phyloP scores from a whole-genome alignment of 768 basidiomycete species.

The Rhodotorula diobovata region DNA sequence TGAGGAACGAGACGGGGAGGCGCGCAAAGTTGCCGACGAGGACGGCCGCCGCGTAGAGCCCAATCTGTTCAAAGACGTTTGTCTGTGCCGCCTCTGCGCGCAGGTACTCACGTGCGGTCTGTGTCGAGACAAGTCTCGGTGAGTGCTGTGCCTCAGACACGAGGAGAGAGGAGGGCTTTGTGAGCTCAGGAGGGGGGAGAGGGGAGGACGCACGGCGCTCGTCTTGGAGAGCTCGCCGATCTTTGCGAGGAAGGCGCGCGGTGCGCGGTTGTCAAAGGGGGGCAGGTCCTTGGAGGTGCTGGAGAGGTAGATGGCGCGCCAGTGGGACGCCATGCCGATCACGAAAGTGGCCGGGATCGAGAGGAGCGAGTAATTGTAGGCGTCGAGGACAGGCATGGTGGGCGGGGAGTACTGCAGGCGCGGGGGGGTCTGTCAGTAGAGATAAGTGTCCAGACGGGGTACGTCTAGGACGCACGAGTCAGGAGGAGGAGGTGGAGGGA shows the following conservation, averaged over 20 bases:
- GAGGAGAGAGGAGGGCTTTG: neutral
- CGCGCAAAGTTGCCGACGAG: constrained; percentile 15
- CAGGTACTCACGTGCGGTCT: constrained; percentile 12
- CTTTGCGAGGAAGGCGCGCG: constrained; percentile 11
- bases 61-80: constrained; percentile 22
- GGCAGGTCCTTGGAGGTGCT: constrained; percentile 19
- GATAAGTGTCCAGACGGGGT: no score
- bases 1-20: neutral
- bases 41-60: constrained; percentile 14
- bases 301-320: constrained; percentile 8
- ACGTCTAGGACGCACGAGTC: no score
- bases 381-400: neutral
- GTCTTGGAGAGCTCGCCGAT: constrained; percentile 9
- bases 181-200: neutral
- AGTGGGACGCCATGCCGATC: constrained; percentile 5
- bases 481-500: neutral
- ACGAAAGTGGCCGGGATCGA: constrained; percentile 25
- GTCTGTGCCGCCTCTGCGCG: constrained; percentile 18
- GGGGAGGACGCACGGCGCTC: neutral
- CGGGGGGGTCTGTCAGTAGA: no score
- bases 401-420: no score
- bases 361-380: constrained; percentile 31
- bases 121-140: no score
- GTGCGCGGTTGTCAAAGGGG: constrained; percentile 23
- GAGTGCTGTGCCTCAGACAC: no score